Evolutionary conservation across 768 basidiomycete species (phyloP), one percentile per base, ranked within the genome.

Genomic region (Lactarius hatsudake): DNA sequence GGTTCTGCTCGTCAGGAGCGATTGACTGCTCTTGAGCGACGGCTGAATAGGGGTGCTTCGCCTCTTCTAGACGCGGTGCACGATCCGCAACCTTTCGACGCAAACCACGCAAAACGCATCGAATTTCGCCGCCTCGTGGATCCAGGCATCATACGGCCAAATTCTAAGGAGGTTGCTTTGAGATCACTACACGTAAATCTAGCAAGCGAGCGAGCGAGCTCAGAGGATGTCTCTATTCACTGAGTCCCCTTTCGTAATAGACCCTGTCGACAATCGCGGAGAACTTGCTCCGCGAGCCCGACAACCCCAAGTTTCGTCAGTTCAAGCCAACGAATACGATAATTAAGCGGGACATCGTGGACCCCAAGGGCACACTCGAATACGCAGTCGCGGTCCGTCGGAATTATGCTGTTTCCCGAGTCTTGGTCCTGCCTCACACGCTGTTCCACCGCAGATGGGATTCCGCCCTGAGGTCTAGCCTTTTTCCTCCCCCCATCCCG

Each of bases 251-350:
- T 67, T 73, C 61, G 59, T 64, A 68, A 48, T 74, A 91, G 91
- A 90, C 84, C 8, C 75, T 93, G 65, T 78, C 84, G 66, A 87
- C 76, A 48, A 83, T 93, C 28, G 84, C 88, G 26, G 87, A 91
- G 62, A 93, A 94, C 75, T 78, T 94, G 62, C 74, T 92, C 48
- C 81, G 81, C 67, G 87, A 93, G 64, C 90, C 91, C 5, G 82
- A 86, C 13, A 90, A 93, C 71, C 78, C 80, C 26, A 93, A 88
- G 76, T 94, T 81, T 70, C 84, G 84, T 66, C 81, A 81, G 70
- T 91, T 94, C 83, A 94, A 92, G 77, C 80, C 84, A 7, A 92
- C 90, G 17, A 94, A 94, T 71, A 75, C 73, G 38, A 78, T 78
- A 26, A 89, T 93, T 79, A 83, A 90, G 78, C 80, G 82, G 18